Evolutionary conservation across 345 rosid species (phyloP), one percentile per base, ranked within the genome.

Genomic region (Clarkia xantiana): DNA sequence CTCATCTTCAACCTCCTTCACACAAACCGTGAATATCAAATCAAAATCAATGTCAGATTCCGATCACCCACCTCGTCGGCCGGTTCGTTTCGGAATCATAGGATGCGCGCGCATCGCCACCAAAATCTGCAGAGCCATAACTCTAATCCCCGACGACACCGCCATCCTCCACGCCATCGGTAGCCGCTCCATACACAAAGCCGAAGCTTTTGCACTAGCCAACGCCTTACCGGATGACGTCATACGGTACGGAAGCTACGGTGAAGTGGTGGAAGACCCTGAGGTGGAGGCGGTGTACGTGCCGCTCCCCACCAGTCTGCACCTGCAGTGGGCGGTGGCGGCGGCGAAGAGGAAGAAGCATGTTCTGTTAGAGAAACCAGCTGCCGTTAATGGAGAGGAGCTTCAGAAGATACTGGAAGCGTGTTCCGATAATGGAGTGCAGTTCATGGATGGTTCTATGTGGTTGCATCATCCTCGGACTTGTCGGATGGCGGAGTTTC

Each of bases 381-480:
- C 74, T 19, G 86, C 75, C 40, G 65, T 65, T 38, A 62, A 76
- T 62, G 71, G 61, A 57, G 68, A 62, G 29, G 78, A 78, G 74
- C 52, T 86, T n/a, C 80, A 77, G 12, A 48, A 15, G 65, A 67
- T 82, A 9, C 54, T 74, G 62, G 78, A 63, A 55, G 86, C 83
- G 0, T 82, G 91, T 55, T 73, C 70, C 61, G 53, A 73, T 17
- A 77, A 74, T 51, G 80, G 81, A 20, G 80, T 79, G 0, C 85
- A 79, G 72, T 79, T 79, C 62, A 81, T 85, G 95, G 95, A 85
- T 54, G 79, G 85, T 14, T 57, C 81, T 40, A 67, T 77, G 63
- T 85, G 87, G 95, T 43, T 82, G 66, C 87, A 85, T 60, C 82
- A 79, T 55, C 81, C 82, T 9, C 66, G 91, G 57, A 79, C 91